These are phyloP conservation scores for Phytophthora tentaculata DNA, from an alignment of 352 stramenopile genomes.

Conservation along the genomic window DNA sequence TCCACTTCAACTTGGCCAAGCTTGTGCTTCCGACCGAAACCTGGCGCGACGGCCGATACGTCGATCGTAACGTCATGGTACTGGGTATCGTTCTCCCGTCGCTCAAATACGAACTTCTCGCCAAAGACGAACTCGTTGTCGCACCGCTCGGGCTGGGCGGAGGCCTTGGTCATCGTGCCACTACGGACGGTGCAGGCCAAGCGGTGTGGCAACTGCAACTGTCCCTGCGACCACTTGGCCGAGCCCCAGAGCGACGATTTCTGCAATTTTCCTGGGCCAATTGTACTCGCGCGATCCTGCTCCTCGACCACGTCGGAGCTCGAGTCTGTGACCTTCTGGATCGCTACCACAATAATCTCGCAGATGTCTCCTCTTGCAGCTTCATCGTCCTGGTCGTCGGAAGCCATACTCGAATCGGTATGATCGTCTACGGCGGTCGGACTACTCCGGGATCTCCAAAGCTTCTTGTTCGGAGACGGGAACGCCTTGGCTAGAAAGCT, in stretches of 20 bases:
- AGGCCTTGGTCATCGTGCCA: conserved; percentile 36
- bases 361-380: conserved; percentile 34
- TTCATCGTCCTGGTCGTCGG: conserved; percentile 14
- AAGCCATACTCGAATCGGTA: conserved; percentile 21
- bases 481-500: conserved; percentile 47
- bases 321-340: conserved; percentile 37
- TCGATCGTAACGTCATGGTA: conserved; percentile 46
- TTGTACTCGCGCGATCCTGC: conserved; percentile 9
- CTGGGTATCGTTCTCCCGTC: conserved; percentile 34
- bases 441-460: conserved; percentile 37
- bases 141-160: conserved; percentile 24
- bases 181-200: conserved; percentile 39
- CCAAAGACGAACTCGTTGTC: conserved; percentile 41
- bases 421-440: conserved; percentile 36
- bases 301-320: conserved; percentile 1
- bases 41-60: conserved; percentile 27
- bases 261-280: conserved; percentile 12
- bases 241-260: conserved; percentile 33
- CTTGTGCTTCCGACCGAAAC: conserved; percentile 33
- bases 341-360: conserved; percentile 51
- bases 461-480: conserved; percentile 30
- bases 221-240: conserved; percentile 23
- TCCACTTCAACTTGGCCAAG: conserved; percentile 47
- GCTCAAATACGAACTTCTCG: conserved; percentile 55
- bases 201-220: conserved; percentile 27